phyloP scores from a whole-genome alignment of 148 eudicot genomes.

The Amaranthus palmeri region DNA sequence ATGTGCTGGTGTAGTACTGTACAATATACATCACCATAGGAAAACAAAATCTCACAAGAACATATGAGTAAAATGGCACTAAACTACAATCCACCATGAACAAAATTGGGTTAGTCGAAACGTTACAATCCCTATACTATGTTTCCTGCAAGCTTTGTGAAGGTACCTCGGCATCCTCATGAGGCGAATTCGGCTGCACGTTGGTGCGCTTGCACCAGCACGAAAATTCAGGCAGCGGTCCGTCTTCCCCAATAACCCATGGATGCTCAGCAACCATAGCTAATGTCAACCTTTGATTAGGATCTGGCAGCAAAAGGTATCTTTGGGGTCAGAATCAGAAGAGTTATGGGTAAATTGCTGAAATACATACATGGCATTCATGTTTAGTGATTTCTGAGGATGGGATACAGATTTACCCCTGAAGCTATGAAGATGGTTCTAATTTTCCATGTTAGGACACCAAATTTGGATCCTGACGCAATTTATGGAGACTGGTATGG shows the following conservation, averaged over 20 bases:
- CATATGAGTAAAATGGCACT: neutral
- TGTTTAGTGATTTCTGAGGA: neutral
- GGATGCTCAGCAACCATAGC: constrained; percentile 62
- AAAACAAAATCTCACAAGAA: neutral
- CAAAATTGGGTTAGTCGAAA: constrained; percentile 7
- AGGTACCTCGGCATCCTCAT: constrained; percentile 12
- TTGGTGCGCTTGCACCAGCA: constrained; percentile 77
- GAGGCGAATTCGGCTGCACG: constrained; percentile 14
- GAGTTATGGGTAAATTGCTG: neutral
- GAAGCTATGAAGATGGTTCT: neutral
- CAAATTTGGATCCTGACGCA: no score
- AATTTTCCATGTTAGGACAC: no score
- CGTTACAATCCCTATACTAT: neutral
- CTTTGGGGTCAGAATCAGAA: neutral
- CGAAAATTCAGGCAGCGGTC: constrained; percentile 62
- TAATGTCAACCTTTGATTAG: constrained; percentile 61
- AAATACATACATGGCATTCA: neutral
- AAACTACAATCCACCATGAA: neutral
- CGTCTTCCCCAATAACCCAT: constrained; percentile 78
- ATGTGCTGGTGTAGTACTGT: neutral
- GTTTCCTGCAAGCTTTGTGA: neutral
- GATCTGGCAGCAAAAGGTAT: constrained; percentile 47
- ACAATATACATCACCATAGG: constrained; percentile 21
- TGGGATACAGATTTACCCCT: neutral
- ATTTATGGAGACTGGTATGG: no score